Evolutionary conservation across 495 filamentous ascomycete species (phyloP), one percentile per base, ranked within the genome.

Genomic region (Penicillium goetzii): DNA sequence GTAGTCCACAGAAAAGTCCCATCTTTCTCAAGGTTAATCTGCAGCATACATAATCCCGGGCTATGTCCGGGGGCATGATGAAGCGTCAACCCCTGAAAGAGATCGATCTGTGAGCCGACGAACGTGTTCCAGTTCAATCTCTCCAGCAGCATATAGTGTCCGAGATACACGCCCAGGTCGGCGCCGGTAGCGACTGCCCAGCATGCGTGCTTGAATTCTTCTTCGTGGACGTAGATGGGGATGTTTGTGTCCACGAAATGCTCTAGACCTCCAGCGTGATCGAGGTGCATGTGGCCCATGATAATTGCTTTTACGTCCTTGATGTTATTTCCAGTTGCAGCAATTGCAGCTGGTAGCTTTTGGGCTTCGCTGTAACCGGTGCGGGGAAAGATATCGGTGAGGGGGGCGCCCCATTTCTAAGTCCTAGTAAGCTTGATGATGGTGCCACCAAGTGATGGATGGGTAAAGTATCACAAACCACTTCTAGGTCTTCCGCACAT

Each of bases 221-320:
- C 72, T 63, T 83, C 80, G 58, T 86, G 83, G 0, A 83, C 80
- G 56, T 78, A 85, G 62, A 85, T 84, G 21, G 79, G 77, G 3
- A 86, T 71, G 53, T 78, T 78, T 17, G 75, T 85, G 59, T 75
- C 72, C 4, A 74, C 32, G 58, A 84, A 86, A 49, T 79, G 74
- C 15, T 85, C 82, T 5, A 86, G 67, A 0, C 83, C 83, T 0
- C 83, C 83, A 0, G 83, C 83, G 66, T 86, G 83, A 59, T 86
- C 82, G 1, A 84, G 63, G 57, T 86, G 84, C 45, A 86, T 62
- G 52, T 86, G 84, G 0, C 84, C 81, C 19, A 86, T 77, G 17
- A 86, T 76, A 4, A 84, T 76, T 38, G 78, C 82, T 62, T 84
- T 83, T 12, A 85, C 67, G 61, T 86, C 82, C 52, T 81, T 76